Base-by-base conservation (phyloP, 768 basidiomycete species). In the Aureoboletus auriporus region DNA sequence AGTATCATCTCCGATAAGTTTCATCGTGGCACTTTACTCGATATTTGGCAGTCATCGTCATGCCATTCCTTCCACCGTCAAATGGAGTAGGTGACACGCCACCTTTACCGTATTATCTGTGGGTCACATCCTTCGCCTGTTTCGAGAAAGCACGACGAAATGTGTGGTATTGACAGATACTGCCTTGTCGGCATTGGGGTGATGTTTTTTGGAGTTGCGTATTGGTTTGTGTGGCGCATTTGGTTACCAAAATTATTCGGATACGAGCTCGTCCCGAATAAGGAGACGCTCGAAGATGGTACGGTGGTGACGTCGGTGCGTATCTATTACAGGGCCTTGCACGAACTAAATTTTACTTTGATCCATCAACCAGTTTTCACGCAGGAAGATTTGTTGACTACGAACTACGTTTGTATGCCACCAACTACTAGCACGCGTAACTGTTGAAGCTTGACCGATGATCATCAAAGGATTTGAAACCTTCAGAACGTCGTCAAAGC, bases 81-180 rank as follows among this genome's bases (percentile, higher is more conserved):
- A 77, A 77, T 50, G 70, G 73, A 13, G 70, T 77, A 1, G 82
- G 81, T 9, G 80, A 83, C 53, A 80, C 80, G 0, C 79, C 79
- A 9, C 78, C 82, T 9, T 55, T 83, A 31, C 79, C 81, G 2
- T 82, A 82, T 50, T 82, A 81, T 57, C 54, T 80, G 73, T 75
- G 49, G 12, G 55, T 51, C n/a, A 8, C 4, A 40, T 9, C 5
- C 39, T 6, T 23, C 13, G 3, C 23, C 38, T 1, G 3, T 13
- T 30, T 44, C 13, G 9, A n/a, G 16, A n/a, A 68, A 78, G 42
- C 73, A 75, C 55, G 12, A 38, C 5, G 76, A 12, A 9, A 28
- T n/a, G 33, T 20, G 20, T 40, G 20, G 11, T 34, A 38, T 37
- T 27, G 14, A 23, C 20, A 78, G 77, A 50, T 80, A 80, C 56